phyloP scores from a whole-genome alignment of 495 filamentous ascomycete species.

The Penicillium cosmopolitanum region DNA sequence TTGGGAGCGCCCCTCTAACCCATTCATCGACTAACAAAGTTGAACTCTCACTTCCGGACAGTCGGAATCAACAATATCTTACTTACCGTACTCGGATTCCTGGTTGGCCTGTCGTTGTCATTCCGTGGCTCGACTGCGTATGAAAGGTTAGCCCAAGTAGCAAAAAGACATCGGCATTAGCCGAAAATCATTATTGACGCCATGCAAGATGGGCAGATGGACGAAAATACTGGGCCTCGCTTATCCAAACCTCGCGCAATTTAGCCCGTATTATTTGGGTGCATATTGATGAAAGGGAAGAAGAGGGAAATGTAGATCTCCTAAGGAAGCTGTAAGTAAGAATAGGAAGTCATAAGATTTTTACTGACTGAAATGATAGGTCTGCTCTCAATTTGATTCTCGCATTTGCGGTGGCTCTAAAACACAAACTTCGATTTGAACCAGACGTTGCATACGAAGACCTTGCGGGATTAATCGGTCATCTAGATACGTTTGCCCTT shows the following conservation, averaged over 20 bases:
- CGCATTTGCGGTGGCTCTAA: constrained; percentile 75
- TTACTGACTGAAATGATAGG: constrained; percentile 28
- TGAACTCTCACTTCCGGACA: constrained; percentile 7
- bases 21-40: no score
- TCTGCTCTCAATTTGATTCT: constrained; percentile 81
- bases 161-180: background rate
- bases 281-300: constrained; percentile 67
- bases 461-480: constrained; percentile 52
- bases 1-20: background rate
- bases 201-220: constrained; percentile 65
- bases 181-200: background rate
- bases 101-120: constrained; percentile 79
- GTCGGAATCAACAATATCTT: constrained; percentile 68
- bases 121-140: constrained; percentile 87
- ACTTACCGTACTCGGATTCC: constrained; percentile 86
- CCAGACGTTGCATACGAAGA: constrained; percentile 75
- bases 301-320: constrained; percentile 67
- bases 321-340: constrained; percentile 64
- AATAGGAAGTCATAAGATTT: background rate
- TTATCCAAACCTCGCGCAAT: constrained; percentile 72
- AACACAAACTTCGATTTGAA: constrained; percentile 88
- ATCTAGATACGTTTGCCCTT: constrained; percentile 63
- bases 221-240: constrained; percentile 74
- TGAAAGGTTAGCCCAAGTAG: constrained; percentile 55
- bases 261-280: constrained; percentile 81